phyloP scores from a whole-genome alignment of 2,329 filamentous ascomycete genomes.

The Cercospora berteroae region DNA sequence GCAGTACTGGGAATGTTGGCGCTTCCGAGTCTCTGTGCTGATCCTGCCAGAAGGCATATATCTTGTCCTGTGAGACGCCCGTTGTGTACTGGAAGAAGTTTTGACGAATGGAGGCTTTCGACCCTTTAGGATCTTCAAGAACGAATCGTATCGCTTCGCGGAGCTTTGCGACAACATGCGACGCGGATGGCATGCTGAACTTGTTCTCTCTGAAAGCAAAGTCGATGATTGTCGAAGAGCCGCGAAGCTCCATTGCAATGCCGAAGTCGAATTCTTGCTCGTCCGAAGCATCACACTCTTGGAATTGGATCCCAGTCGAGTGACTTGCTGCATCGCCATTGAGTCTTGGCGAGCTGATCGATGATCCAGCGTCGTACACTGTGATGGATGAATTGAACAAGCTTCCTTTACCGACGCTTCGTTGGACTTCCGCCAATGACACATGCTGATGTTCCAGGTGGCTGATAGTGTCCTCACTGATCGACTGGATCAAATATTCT shows the following conservation, averaged over 20 bases:
- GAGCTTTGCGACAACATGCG: not conserved
- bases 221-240: not conserved
- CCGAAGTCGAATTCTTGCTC: constrained; percentile 4
- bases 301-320: not conserved
- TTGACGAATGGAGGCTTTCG: not conserved
- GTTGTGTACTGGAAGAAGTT: not conserved
- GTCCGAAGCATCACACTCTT: not conserved
- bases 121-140: not conserved
- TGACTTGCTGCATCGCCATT: not conserved
- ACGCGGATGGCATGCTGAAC: not conserved
- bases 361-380: not conserved
- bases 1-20: not conserved
- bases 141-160: not conserved
- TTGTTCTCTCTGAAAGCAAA: not conserved
- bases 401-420: not conserved
- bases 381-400: constrained; percentile 5
- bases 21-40: not conserved
- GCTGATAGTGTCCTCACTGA: not conserved
- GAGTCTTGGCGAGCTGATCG: not conserved
- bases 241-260: not conserved
- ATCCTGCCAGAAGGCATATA: not conserved
- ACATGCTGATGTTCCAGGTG: constrained; percentile 1
- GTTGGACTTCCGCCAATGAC: not conserved
- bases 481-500: not conserved
- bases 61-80: not conserved